A percentile compares a stretch with the other conserved stretches of the same genome.
phyloP scores from a whole-genome alignment of 768 basidiomycete genomes.

The Cystofilobasidium capitatum region DNA sequence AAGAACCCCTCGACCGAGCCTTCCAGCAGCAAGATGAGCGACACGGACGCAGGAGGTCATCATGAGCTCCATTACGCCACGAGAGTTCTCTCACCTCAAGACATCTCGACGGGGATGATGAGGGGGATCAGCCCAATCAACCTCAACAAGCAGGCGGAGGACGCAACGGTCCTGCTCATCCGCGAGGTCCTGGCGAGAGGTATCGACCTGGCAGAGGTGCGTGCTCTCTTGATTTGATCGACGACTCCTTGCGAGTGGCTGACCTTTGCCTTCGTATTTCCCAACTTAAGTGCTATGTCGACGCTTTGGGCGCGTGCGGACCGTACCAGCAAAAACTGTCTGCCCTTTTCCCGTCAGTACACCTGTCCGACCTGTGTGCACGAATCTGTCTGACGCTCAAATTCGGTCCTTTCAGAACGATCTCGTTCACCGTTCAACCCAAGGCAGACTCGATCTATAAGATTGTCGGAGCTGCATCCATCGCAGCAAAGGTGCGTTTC shows the following conservation, averaged over 20 bases:
- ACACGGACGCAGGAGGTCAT: constrained; percentile 19
- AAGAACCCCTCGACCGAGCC: background rate
- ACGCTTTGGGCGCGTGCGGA: constrained; percentile 78
- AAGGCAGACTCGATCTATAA: constrained; percentile 96
- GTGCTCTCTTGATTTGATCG: background rate
- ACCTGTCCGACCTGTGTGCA: background rate
- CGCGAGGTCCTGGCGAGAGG: constrained; percentile 71
- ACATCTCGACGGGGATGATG: constrained; percentile 86
- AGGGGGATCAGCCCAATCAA: constrained; percentile 63
- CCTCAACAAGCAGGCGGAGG: constrained; percentile 75
- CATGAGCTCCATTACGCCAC: constrained; percentile 37
- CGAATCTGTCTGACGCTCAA: background rate
- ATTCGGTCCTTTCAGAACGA: constrained; percentile 40
- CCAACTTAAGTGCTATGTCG: constrained; percentile 68
- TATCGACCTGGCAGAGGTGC: constrained; percentile 66
- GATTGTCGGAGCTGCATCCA: constrained; percentile 92
- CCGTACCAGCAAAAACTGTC: constrained; percentile 79
- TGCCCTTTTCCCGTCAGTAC: constrained; percentile 54
- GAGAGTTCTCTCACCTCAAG: constrained; percentile 61
- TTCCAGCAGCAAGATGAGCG: background rate
- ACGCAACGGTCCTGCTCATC: constrained; percentile 82
- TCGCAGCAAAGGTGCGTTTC: constrained; percentile 79
- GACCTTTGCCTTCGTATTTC: background rate
- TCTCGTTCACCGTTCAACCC: constrained; percentile 74
- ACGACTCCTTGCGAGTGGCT: background rate